These are phyloP conservation scores for Fusarium coffeatum DNA, from an alignment of 2,329 filamentous ascomycete species.

Conservation along the genomic window DNA sequence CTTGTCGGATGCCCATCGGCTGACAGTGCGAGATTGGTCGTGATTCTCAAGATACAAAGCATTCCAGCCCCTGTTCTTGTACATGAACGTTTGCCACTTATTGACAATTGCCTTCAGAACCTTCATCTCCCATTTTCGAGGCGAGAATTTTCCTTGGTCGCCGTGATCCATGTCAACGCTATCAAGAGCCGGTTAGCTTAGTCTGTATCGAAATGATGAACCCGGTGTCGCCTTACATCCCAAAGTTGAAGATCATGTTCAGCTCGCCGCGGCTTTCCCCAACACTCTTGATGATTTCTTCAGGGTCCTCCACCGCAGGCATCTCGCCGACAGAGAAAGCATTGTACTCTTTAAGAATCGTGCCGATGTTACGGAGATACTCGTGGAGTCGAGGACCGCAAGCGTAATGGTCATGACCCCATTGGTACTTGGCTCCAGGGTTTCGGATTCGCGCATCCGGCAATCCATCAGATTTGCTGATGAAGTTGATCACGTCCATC, in stretches of 20 bases:
- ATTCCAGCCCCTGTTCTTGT: conserved; percentile 64
- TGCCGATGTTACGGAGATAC: conserved; percentile 69
- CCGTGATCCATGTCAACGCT: conserved; percentile 65
- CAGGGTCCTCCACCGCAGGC: conserved; percentile 64
- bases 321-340: conserved; percentile 74
- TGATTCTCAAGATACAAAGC: conserved; percentile 74
- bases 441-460: conserved; percentile 62
- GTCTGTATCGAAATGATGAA: not conserved
- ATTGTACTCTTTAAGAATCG: conserved; percentile 66
- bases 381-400: conserved; percentile 74
- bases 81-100: conserved; percentile 58
- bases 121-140: conserved; percentile 26
- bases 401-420: conserved; percentile 56
- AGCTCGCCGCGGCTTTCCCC: conserved; percentile 60
- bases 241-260: conserved; percentile 73
- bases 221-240: conserved; percentile 50
- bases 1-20: conserved; percentile 55
- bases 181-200: not conserved
- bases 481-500: conserved; percentile 75
- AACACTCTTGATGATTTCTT: conserved; percentile 67
- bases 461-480: conserved; percentile 68
- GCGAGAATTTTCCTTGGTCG: conserved; percentile 49
- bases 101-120: conserved; percentile 46
- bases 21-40: conserved; percentile 67
- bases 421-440: conserved; percentile 57